A percentile compares a stretch with the other conserved stretches of the same genome.
Conservation (phyloP, 1,284 basidiomycete genomes). For the Ceratobasidium theobromae region DNA sequence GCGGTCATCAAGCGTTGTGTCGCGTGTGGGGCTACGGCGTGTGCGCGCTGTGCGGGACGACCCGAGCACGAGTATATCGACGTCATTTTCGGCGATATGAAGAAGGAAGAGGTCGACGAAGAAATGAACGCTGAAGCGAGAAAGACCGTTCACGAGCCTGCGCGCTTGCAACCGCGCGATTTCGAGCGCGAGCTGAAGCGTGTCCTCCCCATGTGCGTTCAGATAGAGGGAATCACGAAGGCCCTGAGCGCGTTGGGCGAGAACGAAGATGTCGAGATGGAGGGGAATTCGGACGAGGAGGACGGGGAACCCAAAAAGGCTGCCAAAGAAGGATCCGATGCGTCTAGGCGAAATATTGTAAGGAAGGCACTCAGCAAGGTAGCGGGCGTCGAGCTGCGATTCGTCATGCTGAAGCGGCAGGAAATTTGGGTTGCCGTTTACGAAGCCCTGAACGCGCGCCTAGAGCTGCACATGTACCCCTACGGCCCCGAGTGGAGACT, state of each 20-base stretch:
- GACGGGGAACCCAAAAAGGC: slow-evolving; percentile 1
- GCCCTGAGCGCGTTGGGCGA: slow-evolving; percentile 12
- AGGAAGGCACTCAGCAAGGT: slow-evolving; percentile 65
- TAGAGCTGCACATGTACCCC: slow-evolving; percentile 78
- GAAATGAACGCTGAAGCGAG: slow-evolving; percentile 4
- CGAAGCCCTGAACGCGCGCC: slow-evolving; percentile 65
- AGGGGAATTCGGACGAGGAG: slow-evolving; percentile 44
- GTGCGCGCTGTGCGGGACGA: slow-evolving; percentile 83
- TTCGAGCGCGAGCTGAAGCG: slow-evolving; percentile 80
- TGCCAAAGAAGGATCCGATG: slow-evolving; percentile 42
- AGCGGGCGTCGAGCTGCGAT: slow-evolving; percentile 68
- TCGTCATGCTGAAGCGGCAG: slow-evolving; percentile 84
- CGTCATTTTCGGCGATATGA: slow-evolving; percentile 50
- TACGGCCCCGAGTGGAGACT: slow-evolving; percentile 85
- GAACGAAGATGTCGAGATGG: slow-evolving; percentile 38
- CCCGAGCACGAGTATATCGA: slow-evolving; percentile 77
- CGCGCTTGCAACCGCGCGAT: slow-evolving; percentile 57
- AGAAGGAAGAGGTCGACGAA: slow-evolving; percentile 24
- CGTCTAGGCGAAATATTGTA: slow-evolving; percentile 66
- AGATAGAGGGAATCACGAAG: slow-evolving; percentile 55
- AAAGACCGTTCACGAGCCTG: slow-evolving; percentile 36
- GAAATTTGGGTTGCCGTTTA: slow-evolving; percentile 85
- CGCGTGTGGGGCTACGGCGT: slow-evolving; percentile 79
- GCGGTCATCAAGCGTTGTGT: slow-evolving; percentile 69
- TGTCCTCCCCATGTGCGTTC: slow-evolving; percentile 83